Base-by-base conservation (phyloP, 1,284 basidiomycete species). In the Irpex sp. region DNA sequence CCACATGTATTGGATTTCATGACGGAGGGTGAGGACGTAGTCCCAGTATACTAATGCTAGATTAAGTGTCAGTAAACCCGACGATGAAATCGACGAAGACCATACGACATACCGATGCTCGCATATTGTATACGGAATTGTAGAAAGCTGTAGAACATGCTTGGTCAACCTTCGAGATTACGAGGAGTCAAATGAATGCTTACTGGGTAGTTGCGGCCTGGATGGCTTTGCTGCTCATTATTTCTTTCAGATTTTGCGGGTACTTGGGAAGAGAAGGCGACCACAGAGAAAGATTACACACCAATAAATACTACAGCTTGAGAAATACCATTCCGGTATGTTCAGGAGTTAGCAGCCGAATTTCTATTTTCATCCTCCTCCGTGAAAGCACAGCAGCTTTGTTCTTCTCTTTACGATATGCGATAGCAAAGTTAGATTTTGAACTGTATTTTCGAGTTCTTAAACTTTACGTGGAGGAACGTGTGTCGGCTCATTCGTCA, bases 1-100 rank as follows among this genome's bases (percentile, higher is more conserved):
- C 77, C 77, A 78, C 31, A 78, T 73, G 57, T 72, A 74, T 59
- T 70, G 66, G 38, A 75, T 64, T 66, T 77, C 76, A 49, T 63
- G 57, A 4, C 68, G 65, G 49, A 76, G 73, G 4, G 75, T 77
- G 47, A 78, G 68, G 17, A 63, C 58, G 62, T 77, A 34, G 9
- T 47, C 40, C n/a, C 40, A 47, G 40, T n/a, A 47, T 47, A 44
- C 15, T 44, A 44, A 44, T 44, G 8, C 40, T 9, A 44, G 15
- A 9, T 8, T 9, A 15, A 44, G 15, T 44, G 40, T 8, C 40
- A 44, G 15, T 8, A 44, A 44, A 44, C 26, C 26, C 26, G 26
- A 26, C 26, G 26, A 26, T 26, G 26, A 3, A 26, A 26, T 26
- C 26, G 26, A 26, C 26, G 26, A 26, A 26, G 26, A 26, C 26